phyloP scores from a whole-genome alignment of 495 filamentous ascomycete species.

The Tuber borchii region DNA sequence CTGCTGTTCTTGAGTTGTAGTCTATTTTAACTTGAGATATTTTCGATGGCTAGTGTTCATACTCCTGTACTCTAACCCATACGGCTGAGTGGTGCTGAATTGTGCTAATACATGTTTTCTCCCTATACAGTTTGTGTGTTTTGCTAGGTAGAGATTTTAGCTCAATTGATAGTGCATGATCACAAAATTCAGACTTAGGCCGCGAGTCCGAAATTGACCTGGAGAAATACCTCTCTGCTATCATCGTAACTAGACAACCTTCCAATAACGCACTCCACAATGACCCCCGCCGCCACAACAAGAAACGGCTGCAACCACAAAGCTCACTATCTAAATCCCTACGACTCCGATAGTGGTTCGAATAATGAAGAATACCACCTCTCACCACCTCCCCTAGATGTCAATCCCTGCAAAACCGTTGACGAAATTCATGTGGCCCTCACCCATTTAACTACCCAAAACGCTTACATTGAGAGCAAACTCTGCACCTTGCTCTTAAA shows the following conservation, averaged over 20 bases:
- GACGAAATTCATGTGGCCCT: constrained; percentile 73
- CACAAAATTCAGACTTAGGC: background rate
- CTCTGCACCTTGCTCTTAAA: constrained; percentile 71
- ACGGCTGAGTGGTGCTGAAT: background rate
- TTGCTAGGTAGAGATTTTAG: background rate
- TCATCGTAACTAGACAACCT: background rate
- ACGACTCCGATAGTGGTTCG: constrained; percentile 15
- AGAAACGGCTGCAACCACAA: constrained; percentile 7
- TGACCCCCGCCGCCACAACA: constrained; percentile 3
- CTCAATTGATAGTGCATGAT: background rate
- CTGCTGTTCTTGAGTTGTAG: background rate
- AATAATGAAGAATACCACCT: background rate
- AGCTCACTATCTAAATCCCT: background rate
- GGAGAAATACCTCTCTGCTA: background rate
- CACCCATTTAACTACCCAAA: constrained; percentile 63
- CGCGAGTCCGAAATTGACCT: background rate
- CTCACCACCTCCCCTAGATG: constrained; percentile 43
- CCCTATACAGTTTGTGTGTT: background rate
- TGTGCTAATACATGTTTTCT: background rate
- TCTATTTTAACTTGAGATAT: no score
- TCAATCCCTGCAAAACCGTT: constrained; percentile 65
- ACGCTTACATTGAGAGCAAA: constrained; percentile 63
- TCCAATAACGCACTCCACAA: background rate
- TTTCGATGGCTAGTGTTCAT: background rate
- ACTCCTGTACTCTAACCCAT: background rate